A percentile compares a stretch with the other conserved stretches of the same genome.
These are phyloP conservation scores for Nicotiana undulata DNA, from an alignment of 257 asterid species.

Conservation along the genomic window DNA sequence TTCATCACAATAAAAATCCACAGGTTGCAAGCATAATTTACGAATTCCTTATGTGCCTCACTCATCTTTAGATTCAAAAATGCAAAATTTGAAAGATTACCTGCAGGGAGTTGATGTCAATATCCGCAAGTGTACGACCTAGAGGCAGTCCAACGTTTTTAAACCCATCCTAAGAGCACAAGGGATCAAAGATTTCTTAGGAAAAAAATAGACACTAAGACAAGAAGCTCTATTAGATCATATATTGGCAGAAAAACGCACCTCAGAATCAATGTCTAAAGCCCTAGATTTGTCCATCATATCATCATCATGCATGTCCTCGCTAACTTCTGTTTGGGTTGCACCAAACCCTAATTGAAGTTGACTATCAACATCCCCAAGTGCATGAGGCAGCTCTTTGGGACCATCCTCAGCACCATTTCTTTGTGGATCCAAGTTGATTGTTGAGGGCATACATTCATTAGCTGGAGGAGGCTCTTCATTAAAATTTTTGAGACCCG, in stretches of 20 bases:
- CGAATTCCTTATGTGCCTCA: not conserved
- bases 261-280: conserved; percentile 18
- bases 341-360: conserved; percentile 35
- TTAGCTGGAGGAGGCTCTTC: conserved; percentile 51
- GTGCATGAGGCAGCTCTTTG: conserved; percentile 29
- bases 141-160: conserved; percentile 47
- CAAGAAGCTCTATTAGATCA: not conserved
- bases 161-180: conserved; percentile 43
- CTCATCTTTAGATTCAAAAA: not conserved
- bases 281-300: conserved; percentile 44
- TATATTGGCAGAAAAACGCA: not conserved
- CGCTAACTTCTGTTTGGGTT: conserved; percentile 35
- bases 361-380: conserved; percentile 31
- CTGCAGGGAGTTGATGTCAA: conserved; percentile 77
- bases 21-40: not conserved
- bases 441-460: conserved; percentile 40
- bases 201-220: not conserved
- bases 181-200: not conserved
- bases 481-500: conserved; percentile 49
- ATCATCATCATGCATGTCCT: conserved; percentile 39
- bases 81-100: conserved; percentile 30
- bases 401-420: conserved; percentile 34
- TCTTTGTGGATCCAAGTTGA: conserved; percentile 32
- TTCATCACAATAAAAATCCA: not conserved
- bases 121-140: conserved; percentile 48